A percentile compares a stretch with the other conserved stretches of the same genome.
Conservation (phyloP, 139 green algal genomes). For the Pycnococcus provasolii region DNA sequence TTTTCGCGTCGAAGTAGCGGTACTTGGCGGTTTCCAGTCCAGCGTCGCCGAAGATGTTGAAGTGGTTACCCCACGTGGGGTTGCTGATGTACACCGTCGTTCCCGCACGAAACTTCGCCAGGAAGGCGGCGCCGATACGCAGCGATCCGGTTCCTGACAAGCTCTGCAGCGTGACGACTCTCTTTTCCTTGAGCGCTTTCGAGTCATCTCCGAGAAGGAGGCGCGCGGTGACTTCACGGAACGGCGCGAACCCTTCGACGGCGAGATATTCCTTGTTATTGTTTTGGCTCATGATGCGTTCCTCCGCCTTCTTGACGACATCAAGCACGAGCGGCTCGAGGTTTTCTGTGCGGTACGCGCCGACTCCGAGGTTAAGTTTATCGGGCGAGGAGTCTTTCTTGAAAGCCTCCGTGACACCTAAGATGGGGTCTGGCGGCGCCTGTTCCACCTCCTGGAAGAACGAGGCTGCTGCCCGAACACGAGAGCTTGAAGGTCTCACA, state of each 20-base stretch:
- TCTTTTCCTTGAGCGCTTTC: conserved; percentile 7
- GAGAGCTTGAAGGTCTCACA: no score
- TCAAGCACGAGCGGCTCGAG: conserved; percentile 85
- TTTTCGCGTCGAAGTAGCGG: conserved; percentile 88
- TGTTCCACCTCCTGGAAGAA: conserved; percentile 36
- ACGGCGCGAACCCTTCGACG: conserved; percentile 79
- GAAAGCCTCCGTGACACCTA: conserved; percentile 90
- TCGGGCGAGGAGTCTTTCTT: conserved; percentile 47
- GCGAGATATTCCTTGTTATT: conserved; percentile 95
- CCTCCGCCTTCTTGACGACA: conserved; percentile 88
- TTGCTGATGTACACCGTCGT: conserved; percentile 63
- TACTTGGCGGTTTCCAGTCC: conserved; percentile 81
- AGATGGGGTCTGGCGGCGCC: conserved; percentile 74
- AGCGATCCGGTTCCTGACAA: conserved; percentile 90
- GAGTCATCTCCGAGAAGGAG: conserved; percentile 67
- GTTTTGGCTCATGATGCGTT: conserved; percentile 62
- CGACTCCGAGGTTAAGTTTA: conserved; percentile 97
- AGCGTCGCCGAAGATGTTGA: conserved; percentile 86
- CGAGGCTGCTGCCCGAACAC: background rate
- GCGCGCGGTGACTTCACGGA: conserved; percentile 70
- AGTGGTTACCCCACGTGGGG: conserved; percentile 91
- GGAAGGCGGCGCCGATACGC: conserved; percentile 79
- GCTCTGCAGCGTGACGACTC: conserved; percentile 63
- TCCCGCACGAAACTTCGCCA: conserved; percentile 66
- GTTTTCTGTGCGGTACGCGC: conserved; percentile 89